Conservation (phyloP, 2,329 filamentous ascomycete species). For the Ophiostoma triangulosporum region DNA sequence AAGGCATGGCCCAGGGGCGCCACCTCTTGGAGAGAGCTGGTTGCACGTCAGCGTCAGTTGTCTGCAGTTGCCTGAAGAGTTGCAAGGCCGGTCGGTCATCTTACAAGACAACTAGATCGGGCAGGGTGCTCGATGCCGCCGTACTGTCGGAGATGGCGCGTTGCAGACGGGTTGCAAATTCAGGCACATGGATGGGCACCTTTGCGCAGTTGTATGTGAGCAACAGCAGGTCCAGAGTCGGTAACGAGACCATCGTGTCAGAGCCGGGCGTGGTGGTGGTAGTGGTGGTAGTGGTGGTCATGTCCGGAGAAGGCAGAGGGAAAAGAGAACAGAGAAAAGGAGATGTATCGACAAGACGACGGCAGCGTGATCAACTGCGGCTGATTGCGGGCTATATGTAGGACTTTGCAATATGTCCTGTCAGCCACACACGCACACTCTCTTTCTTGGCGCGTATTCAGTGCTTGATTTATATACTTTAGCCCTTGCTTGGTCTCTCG, state of each 20-base stretch:
- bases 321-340: background rate
- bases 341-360: background rate
- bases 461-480: background rate
- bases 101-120: slow-evolving; percentile 45
- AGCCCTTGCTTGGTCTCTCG: no score
- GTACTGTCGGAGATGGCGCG: slow-evolving; percentile 30
- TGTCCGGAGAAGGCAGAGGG: background rate
- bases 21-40: slow-evolving; percentile 81
- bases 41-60: background rate
- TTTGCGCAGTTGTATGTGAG: slow-evolving; percentile 86
- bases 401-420: background rate
- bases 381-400: background rate
- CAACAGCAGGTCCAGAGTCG: slow-evolving; percentile 56
- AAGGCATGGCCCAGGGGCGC: slow-evolving; percentile 75
- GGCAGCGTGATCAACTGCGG: background rate
- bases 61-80: background rate
- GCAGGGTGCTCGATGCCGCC: slow-evolving; percentile 27
- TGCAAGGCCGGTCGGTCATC: slow-evolving; percentile 18
- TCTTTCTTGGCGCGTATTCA: background rate
- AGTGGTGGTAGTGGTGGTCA: background rate
- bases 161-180: slow-evolving; percentile 60
- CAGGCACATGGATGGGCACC: slow-evolving; percentile 50
- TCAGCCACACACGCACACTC: background rate
- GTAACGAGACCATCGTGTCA: slow-evolving; percentile 23
- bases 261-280: background rate